Evolutionary conservation across 2,329 filamentous ascomycete species (phyloP), one percentile per base, ranked within the genome.

Genomic region (Fusarium azukiicola): DNA sequence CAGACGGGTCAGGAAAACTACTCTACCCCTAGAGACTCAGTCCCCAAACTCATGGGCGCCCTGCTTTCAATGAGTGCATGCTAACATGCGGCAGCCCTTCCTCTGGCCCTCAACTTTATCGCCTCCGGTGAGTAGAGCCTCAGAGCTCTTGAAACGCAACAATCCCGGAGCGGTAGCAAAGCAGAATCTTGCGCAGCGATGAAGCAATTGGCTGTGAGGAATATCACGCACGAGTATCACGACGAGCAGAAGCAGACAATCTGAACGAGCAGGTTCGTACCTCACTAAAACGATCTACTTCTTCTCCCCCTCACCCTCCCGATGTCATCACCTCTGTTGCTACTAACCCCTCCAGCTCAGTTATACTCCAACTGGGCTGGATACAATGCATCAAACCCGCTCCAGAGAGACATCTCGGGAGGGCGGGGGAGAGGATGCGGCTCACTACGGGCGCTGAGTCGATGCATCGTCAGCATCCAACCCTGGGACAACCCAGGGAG

Each of bases 361-460:
- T 13, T 21, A 38, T 19, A 14, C 3, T 13, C 27, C 49, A 40
- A 10, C 36, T 63, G 46, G 36, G n/a, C 74, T 73, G 76, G 46
- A 47, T 23, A 44, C 52, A 50, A 64, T 64, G 69, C 71, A 36
- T 61, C 64, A 68, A 56, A 58, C 54, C 71, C 71, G 77, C 79
- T 82, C 79, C 75, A 80, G 80, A 82, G 79, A 84, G 73, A 70
- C 81, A 83, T 82, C 82, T 82, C 80, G 80, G 79, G 84, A 77
- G 83, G 79, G 79, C 27, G 81, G 83, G 79, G 81, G 82, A 85
- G 85, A 86, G 85, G 87, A 90, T 90, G 92, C 90, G 93, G 93
- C 92, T 96, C 95, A 97, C 96, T 97, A 96, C 96, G 96, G 96
- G 96, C 95, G 96, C 96, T 83, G 91, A 96, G 89, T 94, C 87